Evolutionary conservation across 148 eudicot genomes (phyloP).

Genomic region (Salicornia ramosissima): DNA sequence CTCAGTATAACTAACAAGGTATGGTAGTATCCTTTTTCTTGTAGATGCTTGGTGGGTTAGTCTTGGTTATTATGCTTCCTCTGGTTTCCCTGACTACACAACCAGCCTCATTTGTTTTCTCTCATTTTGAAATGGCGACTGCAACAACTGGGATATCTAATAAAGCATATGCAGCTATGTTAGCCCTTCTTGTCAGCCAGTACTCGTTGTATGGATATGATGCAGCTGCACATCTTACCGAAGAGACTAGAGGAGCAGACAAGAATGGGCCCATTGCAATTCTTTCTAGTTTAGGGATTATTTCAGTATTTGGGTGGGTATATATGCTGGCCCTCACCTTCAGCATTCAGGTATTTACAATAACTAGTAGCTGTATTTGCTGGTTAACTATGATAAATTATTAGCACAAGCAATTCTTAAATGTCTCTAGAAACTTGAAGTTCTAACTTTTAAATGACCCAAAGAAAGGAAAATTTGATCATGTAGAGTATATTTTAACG

Average conservation of each 20-base stretch:
- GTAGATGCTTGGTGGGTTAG: constrained; percentile 53
- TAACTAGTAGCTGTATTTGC: neutral
- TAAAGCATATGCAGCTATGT: constrained; percentile 42
- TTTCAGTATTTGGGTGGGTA: constrained; percentile 59
- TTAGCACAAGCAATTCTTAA: neutral
- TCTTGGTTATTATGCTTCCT: constrained; percentile 57
- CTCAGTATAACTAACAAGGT: neutral
- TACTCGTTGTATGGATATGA: constrained; percentile 65
- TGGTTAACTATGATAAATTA: neutral
- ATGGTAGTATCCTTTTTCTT: neutral
- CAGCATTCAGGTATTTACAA: constrained; percentile 53
- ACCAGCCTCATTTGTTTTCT: constrained; percentile 58
- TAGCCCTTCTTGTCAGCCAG: constrained; percentile 57
- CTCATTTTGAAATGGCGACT: constrained; percentile 40
- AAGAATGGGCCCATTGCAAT: constrained; percentile 64
- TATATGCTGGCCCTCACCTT: constrained; percentile 62
- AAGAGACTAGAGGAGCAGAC: constrained; percentile 66
- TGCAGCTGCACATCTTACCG: constrained; percentile 67
- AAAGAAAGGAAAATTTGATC: too few species aligned
- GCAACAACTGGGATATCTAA: constrained; percentile 54
- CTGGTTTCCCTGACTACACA: constrained; percentile 48
- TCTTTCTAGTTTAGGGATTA: constrained; percentile 55
- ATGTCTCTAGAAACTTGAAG: neutral
- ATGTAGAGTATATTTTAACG: neutral
- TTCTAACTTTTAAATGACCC: too few species aligned